phyloP scores from a whole-genome alignment of 2,329 filamentous ascomycete species.

The Colletotrichum australisinense region DNA sequence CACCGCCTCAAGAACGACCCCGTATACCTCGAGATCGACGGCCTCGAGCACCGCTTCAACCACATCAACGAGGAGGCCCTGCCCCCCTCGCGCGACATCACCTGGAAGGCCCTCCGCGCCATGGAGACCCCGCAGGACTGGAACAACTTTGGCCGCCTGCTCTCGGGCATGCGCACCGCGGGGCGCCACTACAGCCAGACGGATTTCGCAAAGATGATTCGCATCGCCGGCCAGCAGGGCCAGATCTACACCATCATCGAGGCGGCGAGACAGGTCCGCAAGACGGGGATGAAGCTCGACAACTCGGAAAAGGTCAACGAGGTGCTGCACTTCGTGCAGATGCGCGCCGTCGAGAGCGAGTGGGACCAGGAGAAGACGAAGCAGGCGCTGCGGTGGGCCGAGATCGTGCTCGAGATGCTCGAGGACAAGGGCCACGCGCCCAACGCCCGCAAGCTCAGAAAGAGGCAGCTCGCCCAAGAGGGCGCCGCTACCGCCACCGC shows the following conservation, averaged over 20 bases:
- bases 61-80: slow-evolving; percentile 55
- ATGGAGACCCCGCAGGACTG: slow-evolving; percentile 64
- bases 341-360: slow-evolving; percentile 52
- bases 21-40: slow-evolving; percentile 69
- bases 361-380: slow-evolving; percentile 50
- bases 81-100: slow-evolving; percentile 53
- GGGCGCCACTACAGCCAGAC: slow-evolving; percentile 48
- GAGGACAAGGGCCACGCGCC: slow-evolving; percentile 54
- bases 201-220: slow-evolving; percentile 54
- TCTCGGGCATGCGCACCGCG: slow-evolving; percentile 61
- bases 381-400: slow-evolving; percentile 57
- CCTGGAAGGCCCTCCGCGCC: slow-evolving; percentile 51
- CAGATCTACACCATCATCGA: slow-evolving; percentile 61
- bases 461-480: background rate
- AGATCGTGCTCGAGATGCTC: slow-evolving; percentile 62
- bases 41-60: slow-evolving; percentile 63
- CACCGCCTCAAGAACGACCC: slow-evolving; percentile 64
- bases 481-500: background rate
- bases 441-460: slow-evolving; percentile 34
- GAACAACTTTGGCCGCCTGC: slow-evolving; percentile 61
- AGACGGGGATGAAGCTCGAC: slow-evolving; percentile 59
- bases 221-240: slow-evolving; percentile 52
- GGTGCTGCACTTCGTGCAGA: slow-evolving; percentile 52
- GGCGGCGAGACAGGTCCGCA: slow-evolving; percentile 56
- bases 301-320: slow-evolving; percentile 53